Conservation (phyloP, 2,329 filamentous ascomycete species). For the Fonsecaea pedrosoi region DNA sequence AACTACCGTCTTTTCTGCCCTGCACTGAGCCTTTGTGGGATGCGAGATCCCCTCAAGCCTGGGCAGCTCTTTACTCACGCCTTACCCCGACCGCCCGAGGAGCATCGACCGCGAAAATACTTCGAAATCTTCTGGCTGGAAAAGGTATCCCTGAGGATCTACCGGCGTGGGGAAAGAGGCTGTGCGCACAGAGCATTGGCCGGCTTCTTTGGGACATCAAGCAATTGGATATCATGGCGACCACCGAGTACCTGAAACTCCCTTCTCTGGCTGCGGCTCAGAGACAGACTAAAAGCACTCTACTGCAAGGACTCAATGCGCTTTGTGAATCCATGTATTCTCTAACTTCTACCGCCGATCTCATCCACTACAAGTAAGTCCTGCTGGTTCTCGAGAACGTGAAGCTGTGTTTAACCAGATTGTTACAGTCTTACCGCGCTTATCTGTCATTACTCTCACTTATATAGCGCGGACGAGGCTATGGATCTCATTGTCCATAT, state of each 20-base stretch:
- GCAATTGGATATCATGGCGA: slow-evolving; percentile 34
- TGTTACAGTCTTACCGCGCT: slow-evolving; percentile 27
- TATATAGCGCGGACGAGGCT: slow-evolving; percentile 34
- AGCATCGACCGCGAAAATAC: slow-evolving; percentile 27
- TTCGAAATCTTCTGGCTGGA: slow-evolving; percentile 30
- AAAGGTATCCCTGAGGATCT: slow-evolving; percentile 29
- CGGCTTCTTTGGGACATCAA: slow-evolving; percentile 37
- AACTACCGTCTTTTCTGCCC: slow-evolving; percentile 32
- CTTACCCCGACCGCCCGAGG: slow-evolving; percentile 26
- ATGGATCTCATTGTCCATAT: slow-evolving; percentile 35
- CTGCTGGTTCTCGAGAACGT: background rate
- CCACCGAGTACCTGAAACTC: slow-evolving; percentile 29
- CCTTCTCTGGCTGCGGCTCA: slow-evolving; percentile 32
- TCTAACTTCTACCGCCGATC: slow-evolving; percentile 28
- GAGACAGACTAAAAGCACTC: slow-evolving; percentile 31
- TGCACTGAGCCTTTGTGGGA: slow-evolving; percentile 34
- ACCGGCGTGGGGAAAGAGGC: slow-evolving; percentile 34
- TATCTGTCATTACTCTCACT: slow-evolving; percentile 35
- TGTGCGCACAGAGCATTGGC: slow-evolving; percentile 34
- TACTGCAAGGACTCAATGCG: slow-evolving; percentile 33
- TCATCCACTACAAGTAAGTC: slow-evolving; percentile 37
- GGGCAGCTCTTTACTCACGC: slow-evolving; percentile 29
- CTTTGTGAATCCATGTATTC: slow-evolving; percentile 31
- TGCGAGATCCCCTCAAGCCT: slow-evolving; percentile 28
- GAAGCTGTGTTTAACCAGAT: slow-evolving; percentile 4